Percentiles rank a stretch among this genome's conserved stretches.
phyloP scores from a whole-genome alignment of 352 stramenopile species.

The Globisporangium nunn region DNA sequence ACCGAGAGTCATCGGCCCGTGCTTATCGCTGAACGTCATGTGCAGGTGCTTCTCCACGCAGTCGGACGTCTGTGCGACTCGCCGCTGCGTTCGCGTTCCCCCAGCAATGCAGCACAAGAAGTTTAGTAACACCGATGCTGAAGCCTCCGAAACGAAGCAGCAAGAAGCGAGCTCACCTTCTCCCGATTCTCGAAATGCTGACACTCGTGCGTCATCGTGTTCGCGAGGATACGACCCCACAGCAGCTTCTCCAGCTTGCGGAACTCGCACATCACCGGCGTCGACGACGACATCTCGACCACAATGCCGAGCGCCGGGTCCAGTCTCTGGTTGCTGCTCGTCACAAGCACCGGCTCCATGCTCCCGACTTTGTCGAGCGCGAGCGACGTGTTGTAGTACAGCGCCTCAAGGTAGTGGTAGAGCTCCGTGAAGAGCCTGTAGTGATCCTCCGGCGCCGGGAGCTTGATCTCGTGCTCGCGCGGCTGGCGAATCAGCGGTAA shows the following conservation, averaged over 20 bases:
- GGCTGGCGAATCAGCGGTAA: too few species aligned
- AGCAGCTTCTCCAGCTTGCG: not conserved
- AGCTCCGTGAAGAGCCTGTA: constrained; percentile 1
- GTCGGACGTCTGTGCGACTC: not conserved
- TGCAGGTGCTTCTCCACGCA: constrained; percentile 2
- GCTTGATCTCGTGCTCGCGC: not conserved
- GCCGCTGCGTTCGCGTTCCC: not conserved
- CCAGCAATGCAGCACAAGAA: too few species aligned
- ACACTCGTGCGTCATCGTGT: constrained; percentile 2
- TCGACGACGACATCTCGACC: constrained; percentile 1
- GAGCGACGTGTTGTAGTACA: not conserved
- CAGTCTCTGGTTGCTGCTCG: not conserved
- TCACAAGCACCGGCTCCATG: not conserved
- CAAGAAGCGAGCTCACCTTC: not conserved
- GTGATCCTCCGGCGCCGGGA: not conserved
- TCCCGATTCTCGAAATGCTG: not conserved
- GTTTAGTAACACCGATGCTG: too few species aligned
- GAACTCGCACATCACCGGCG: not conserved
- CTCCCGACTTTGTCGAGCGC: not conserved
- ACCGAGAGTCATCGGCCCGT: not conserved
- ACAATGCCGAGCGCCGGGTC: not conserved
- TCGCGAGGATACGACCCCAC: not conserved
- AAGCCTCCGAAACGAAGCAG: not conserved
- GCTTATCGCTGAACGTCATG: not conserved
- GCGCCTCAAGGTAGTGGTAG: constrained; percentile 1